These are phyloP conservation scores for Chaetomium olivaceum DNA, from an alignment of 2,329 filamentous ascomycete genomes.

Conservation along the genomic window DNA sequence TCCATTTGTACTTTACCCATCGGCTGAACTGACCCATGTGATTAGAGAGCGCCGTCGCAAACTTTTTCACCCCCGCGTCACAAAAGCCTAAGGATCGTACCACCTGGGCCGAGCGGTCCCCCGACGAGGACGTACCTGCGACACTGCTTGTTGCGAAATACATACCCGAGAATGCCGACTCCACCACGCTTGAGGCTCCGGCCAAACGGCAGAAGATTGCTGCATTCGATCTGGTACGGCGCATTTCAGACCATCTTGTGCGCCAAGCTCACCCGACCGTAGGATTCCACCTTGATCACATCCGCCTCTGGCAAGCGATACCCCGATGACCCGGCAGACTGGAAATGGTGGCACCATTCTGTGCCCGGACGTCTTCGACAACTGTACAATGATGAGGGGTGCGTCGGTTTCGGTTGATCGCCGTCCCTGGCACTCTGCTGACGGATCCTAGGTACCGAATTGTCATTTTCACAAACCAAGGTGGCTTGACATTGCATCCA, in stretches of 20 bases:
- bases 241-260: background rate
- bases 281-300: conserved; percentile 86
- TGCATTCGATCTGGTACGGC: conserved; percentile 65
- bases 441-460: conserved; percentile 62
- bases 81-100: conserved; percentile 79
- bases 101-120: conserved; percentile 68
- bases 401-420: conserved; percentile 27
- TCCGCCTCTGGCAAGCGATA: conserved; percentile 81
- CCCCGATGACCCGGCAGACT: conserved; percentile 69
- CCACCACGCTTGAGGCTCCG: conserved; percentile 28
- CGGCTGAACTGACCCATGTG: background rate
- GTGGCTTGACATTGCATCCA: conserved; percentile 71
- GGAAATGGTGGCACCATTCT: conserved; percentile 86
- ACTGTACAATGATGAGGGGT: conserved; percentile 69
- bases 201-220: conserved; percentile 61
- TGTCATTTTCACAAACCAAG: conserved; percentile 87
- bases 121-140: conserved; percentile 48
- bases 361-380: conserved; percentile 69
- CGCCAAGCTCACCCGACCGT: background rate
- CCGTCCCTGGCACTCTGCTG: background rate
- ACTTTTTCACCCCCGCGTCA: conserved; percentile 85
- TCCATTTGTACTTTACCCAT: background rate
- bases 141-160: conserved; percentile 78
- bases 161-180: conserved; percentile 44
- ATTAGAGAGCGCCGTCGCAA: conserved; percentile 68